Conservation (phyloP, 371 early-diverging fungal genomes). For the Mortierella sp. region DNA sequence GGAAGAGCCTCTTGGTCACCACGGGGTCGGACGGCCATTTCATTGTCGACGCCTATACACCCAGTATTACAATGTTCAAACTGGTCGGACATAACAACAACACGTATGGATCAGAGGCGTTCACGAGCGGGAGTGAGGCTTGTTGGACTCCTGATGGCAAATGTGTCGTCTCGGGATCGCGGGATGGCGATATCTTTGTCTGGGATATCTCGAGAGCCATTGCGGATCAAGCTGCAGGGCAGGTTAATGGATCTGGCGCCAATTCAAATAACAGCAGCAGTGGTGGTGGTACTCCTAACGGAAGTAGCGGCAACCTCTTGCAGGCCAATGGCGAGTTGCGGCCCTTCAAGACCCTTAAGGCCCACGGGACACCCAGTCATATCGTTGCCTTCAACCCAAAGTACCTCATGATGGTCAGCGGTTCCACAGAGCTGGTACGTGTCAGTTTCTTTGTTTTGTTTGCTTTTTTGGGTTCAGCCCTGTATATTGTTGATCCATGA, state of each 20-base stretch:
- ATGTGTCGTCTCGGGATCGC: slow-evolving; percentile 80
- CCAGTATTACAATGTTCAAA: slow-evolving; percentile 62
- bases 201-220: slow-evolving; percentile 76
- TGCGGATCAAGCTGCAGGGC: slow-evolving; percentile 25
- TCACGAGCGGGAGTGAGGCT: slow-evolving; percentile 66
- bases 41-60: slow-evolving; percentile 80
- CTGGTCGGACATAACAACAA: slow-evolving; percentile 66
- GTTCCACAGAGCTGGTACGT: slow-evolving; percentile 65
- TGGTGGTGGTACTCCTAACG: slow-evolving; percentile 12
- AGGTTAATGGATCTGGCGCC: slow-evolving; percentile 9
- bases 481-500: background rate
- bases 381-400: slow-evolving; percentile 80
- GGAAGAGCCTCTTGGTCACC: slow-evolving; percentile 78
- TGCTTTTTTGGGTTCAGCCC: background rate
- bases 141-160: slow-evolving; percentile 85
- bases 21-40: slow-evolving; percentile 76
- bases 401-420: slow-evolving; percentile 78
- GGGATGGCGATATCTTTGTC: slow-evolving; percentile 71
- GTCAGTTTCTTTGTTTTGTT: background rate
- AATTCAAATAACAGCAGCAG: slow-evolving; percentile 12
- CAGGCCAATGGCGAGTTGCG: slow-evolving; percentile 54
- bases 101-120: slow-evolving; percentile 37
- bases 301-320: slow-evolving; percentile 19
- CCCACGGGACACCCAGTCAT: slow-evolving; percentile 63
- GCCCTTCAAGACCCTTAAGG: slow-evolving; percentile 59